Evolutionary conservation across 305 asterid species (phyloP).

Genomic region (Caryopteris hybrid): DNA sequence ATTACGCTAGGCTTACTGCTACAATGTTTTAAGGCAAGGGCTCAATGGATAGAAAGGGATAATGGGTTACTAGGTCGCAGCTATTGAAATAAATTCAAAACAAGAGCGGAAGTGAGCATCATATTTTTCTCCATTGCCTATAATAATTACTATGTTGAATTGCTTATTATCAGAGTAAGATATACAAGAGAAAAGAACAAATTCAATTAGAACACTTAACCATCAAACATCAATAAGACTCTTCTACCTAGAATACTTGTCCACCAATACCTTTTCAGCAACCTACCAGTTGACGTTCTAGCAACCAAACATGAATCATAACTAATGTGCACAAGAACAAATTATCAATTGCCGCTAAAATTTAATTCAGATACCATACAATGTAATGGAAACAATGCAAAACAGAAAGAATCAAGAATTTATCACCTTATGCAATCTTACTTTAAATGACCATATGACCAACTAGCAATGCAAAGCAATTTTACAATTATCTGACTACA

Average conservation of each 20-base stretch:
- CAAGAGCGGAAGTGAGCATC: neutral
- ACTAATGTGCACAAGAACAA: neutral
- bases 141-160: neutral
- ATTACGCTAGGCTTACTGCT: neutral
- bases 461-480: conserved; percentile 5
- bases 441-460: neutral
- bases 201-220: neutral
- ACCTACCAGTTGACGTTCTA: neutral
- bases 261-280: neutral
- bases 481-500: neutral
- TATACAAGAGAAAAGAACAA: neutral
- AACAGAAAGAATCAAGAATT: neutral
- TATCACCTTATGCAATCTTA: neutral
- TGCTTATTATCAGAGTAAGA: neutral
- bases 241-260: neutral
- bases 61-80: neutral
- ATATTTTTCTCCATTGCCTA: neutral
- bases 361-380: neutral
- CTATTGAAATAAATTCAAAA: neutral
- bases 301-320: neutral
- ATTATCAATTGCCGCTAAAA: neutral
- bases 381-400: neutral
- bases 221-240: neutral
- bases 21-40: conserved; percentile 8
- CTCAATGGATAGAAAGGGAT: neutral